Conservation (phyloP, 805 yeast genomes). For the Schwanniomyces occidentalis region DNA sequence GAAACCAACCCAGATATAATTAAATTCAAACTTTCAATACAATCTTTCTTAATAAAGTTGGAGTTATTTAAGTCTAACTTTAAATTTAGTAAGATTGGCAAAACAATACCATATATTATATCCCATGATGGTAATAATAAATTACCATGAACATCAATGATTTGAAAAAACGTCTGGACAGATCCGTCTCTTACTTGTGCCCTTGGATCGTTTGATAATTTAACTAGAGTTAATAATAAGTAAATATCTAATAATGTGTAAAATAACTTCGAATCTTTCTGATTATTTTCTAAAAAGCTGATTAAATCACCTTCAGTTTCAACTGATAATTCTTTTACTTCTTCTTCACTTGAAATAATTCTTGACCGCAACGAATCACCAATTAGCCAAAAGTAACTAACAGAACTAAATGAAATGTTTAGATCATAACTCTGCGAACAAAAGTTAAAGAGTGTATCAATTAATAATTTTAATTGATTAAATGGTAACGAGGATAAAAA, state of each 20-base stretch:
- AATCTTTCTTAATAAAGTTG: constrained; percentile 34
- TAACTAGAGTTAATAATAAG: constrained; percentile 60
- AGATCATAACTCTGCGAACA: constrained; percentile 71
- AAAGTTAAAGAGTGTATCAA: constrained; percentile 72
- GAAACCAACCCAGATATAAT: constrained; percentile 66
- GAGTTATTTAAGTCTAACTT: constrained; percentile 21
- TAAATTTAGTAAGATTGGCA: constrained; percentile 48
- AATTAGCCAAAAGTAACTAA: constrained; percentile 88
- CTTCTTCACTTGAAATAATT: constrained; percentile 6
- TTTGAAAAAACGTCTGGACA: constrained; percentile 81
- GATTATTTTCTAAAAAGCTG: constrained; percentile 7
- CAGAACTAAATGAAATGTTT: constrained; percentile 87
- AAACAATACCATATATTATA: constrained; percentile 61
- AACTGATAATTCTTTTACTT: neutral
- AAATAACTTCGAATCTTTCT: constrained; percentile 8
- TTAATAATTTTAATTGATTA: constrained; percentile 59
- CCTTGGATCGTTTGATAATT: constrained; percentile 62
- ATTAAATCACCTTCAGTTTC: constrained; percentile 9
- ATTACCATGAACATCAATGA: constrained; percentile 69
- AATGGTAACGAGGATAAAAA: constrained; percentile 73
- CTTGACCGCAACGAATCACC: constrained; percentile 62
- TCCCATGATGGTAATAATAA: constrained; percentile 61
- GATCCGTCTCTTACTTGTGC: constrained; percentile 89
- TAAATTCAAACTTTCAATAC: constrained; percentile 63
- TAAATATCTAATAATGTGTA: constrained; percentile 33